Percentiles rank a stretch among this genome's conserved stretches.
Evolutionary conservation across 352 stramenopile species (phyloP).

Genomic region (Phytophthora meadii): DNA sequence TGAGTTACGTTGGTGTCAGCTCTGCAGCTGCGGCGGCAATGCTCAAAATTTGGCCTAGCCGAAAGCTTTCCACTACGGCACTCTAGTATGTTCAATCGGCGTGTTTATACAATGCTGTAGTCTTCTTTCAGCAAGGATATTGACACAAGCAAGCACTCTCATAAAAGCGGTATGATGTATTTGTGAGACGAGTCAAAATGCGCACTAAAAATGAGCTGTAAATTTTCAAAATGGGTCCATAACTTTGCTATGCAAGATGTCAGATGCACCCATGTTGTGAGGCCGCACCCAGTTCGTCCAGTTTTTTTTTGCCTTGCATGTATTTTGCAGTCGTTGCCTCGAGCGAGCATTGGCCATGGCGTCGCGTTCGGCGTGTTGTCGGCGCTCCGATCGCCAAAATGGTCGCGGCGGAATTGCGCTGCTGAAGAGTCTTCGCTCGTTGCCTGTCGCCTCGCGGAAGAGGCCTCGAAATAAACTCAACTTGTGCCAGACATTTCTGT

Average conservation of each 20-base stretch:
- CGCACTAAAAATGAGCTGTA: not conserved
- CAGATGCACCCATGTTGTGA: constrained; percentile 22
- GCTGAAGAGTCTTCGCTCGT: not conserved
- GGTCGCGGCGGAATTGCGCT: not conserved
- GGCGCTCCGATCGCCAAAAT: not conserved
- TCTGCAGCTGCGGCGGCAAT: too few species aligned
- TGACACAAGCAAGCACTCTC: too few species aligned
- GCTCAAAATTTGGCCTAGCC: too few species aligned
- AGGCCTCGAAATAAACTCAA: not conserved
- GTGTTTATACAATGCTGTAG: too few species aligned
- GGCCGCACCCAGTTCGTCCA: not conserved
- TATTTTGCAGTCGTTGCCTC: constrained; percentile 7
- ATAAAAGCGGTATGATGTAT: too few species aligned
- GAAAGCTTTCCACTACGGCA: too few species aligned
- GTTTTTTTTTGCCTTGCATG: not conserved
- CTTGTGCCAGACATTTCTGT: not conserved
- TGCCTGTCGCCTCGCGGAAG: not conserved
- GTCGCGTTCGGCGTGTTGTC: constrained; percentile 9
- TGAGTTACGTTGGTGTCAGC: too few species aligned
- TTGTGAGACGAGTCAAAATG: not conserved
- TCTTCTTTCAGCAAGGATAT: too few species aligned
- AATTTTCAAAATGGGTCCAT: not conserved
- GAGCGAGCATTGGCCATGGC: constrained; percentile 8
- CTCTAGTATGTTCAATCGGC: too few species aligned
- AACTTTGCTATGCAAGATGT: not conserved